A percentile compares a stretch with the other conserved stretches of the same genome.
These are phyloP conservation scores for Rosellinia necatrix DNA, from an alignment of 2,329 filamentous ascomycete genomes.

Conservation along the genomic window DNA sequence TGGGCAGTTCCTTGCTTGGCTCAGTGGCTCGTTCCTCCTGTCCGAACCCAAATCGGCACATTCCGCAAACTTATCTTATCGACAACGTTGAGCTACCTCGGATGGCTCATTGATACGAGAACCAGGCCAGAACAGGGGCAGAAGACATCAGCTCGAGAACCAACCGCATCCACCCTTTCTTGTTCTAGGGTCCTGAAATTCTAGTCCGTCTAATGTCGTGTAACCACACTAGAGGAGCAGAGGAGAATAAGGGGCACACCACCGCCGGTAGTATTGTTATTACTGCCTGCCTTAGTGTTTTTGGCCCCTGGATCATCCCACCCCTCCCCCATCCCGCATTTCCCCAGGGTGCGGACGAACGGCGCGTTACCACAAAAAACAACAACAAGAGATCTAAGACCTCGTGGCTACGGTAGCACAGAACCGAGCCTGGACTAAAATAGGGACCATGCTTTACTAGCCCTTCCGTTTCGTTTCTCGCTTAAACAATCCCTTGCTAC, in stretches of 20 bases:
- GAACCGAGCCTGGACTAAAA: constrained; percentile 18
- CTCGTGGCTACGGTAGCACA: constrained; percentile 37
- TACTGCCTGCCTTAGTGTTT: background rate
- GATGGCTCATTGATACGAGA: background rate
- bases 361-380: background rate
- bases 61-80: background rate
- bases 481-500: constrained; percentile 8
- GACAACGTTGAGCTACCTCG: background rate
- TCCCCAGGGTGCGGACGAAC: constrained; percentile 2
- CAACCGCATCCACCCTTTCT: background rate
- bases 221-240: constrained; percentile 28
- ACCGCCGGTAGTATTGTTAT: too few relatives aligned
- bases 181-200: constrained; percentile 11
- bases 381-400: constrained; percentile 19
- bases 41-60: background rate
- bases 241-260: constrained; percentile 11
- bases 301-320: constrained; percentile 8
- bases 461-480: constrained; percentile 5
- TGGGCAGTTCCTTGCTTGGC: too few relatives aligned
- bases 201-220: constrained; percentile 29
- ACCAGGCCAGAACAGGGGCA: background rate
- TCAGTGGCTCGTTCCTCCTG: background rate
- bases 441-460: constrained; percentile 18
- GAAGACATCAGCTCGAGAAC: background rate
- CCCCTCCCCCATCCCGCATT: background rate